Evolutionary conservation across 2,329 filamentous ascomycete genomes (phyloP).

Genomic region (Aspergillus latus): DNA sequence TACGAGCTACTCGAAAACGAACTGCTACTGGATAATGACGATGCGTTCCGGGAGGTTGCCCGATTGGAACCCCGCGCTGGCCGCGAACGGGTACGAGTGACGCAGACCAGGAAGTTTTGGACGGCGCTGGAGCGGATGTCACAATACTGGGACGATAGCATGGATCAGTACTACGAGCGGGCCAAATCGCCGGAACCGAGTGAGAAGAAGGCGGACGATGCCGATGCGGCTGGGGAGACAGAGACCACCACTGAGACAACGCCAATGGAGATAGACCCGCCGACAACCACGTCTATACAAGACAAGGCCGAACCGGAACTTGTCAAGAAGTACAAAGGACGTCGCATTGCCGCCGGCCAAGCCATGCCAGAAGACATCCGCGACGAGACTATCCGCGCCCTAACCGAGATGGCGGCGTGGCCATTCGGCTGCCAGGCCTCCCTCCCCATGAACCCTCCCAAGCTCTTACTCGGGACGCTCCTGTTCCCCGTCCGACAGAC

Average conservation of each 20-base stretch:
- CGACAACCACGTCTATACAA: not conserved
- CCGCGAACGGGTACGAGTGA: slow-evolving; percentile 50
- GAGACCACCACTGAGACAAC: slow-evolving; percentile 2
- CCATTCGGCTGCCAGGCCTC: slow-evolving; percentile 57
- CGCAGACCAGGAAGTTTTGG: slow-evolving; percentile 62
- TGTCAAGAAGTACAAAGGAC: slow-evolving; percentile 54
- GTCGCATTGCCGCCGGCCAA: slow-evolving; percentile 56
- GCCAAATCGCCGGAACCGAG: slow-evolving; percentile 27
- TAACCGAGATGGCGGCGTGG: slow-evolving; percentile 60
- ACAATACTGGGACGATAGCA: slow-evolving; percentile 62
- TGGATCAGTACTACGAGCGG: slow-evolving; percentile 56
- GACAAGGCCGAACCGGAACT: slow-evolving; percentile 4
- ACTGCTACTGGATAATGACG: slow-evolving; percentile 55
- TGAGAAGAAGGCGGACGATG: slow-evolving; percentile 17
- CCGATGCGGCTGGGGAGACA: slow-evolving; percentile 5
- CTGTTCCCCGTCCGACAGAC: slow-evolving; percentile 59
- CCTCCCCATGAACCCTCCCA: slow-evolving; percentile 47
- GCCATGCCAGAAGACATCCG: slow-evolving; percentile 62
- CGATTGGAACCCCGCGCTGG: slow-evolving; percentile 48
- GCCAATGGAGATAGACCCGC: slow-evolving; percentile 29
- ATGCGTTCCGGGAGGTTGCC: slow-evolving; percentile 57
- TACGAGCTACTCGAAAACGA: slow-evolving; percentile 53
- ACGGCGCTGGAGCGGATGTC: slow-evolving; percentile 58
- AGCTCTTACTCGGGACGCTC: slow-evolving; percentile 51
- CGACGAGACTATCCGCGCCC: slow-evolving; percentile 55